A percentile compares a stretch with the other conserved stretches of the same genome.
phyloP scores from a whole-genome alignment of 129 eudicot genomes.

The Pittosporum tobira region DNA sequence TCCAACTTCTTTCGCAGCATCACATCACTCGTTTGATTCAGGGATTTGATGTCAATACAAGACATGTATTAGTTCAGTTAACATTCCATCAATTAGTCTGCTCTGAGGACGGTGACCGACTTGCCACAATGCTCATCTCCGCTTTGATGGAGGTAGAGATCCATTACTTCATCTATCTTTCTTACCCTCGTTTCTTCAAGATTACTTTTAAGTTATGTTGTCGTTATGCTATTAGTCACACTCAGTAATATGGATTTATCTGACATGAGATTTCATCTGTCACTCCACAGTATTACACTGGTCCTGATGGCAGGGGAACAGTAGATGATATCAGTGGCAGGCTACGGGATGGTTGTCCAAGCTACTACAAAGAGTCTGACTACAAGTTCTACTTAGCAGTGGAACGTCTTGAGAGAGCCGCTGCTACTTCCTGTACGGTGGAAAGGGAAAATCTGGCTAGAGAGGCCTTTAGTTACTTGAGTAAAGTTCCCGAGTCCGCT shows the following conservation, averaged over 20 bases:
- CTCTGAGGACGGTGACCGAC: constrained; percentile 84
- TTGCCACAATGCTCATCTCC: constrained; percentile 85
- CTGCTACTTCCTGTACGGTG: constrained; percentile 49
- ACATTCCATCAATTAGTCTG: constrained; percentile 90
- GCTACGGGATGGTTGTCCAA: constrained; percentile 91
- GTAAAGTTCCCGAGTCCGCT: constrained; percentile 94
- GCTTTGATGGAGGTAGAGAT: constrained; percentile 85
- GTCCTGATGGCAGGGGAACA: constrained; percentile 98
- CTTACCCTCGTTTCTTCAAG: background rate
- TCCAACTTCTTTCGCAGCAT: constrained; percentile 90
- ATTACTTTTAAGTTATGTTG: background rate
- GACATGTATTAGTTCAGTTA: constrained; percentile 52
- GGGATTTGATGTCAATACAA: constrained; percentile 46
- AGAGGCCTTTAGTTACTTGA: constrained; percentile 79
- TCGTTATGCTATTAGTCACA: background rate
- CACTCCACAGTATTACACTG: constrained; percentile 80
- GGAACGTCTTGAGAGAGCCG: constrained; percentile 96
- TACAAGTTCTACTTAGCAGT: constrained; percentile 91
- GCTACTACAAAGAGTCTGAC: constrained; percentile 92
- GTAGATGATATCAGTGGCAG: constrained; percentile 91
- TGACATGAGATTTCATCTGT: constrained; percentile 23
- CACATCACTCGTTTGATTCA: constrained; percentile 72
- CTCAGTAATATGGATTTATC: constrained; percentile 11
- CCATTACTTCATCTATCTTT: background rate
- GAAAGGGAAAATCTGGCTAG: constrained; percentile 82